Conservation (phyloP, 1,284 basidiomycete species). For the Quambalaria eucalypti region DNA sequence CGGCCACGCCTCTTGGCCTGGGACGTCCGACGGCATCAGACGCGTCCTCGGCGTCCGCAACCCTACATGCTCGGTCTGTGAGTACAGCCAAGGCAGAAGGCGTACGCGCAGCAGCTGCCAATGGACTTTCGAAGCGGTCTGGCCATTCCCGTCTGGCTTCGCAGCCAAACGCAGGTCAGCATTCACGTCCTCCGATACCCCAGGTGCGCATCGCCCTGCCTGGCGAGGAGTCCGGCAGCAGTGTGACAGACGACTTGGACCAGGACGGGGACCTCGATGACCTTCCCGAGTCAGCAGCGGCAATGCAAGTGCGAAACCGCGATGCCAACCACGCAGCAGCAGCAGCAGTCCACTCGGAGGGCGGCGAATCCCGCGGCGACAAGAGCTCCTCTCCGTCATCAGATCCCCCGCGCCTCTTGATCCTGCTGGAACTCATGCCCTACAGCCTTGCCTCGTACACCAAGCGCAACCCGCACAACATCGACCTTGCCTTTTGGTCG, state of each 20-base stretch:
- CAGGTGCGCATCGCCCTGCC: neutral
- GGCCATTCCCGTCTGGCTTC: neutral
- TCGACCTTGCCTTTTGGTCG: constrained; percentile 32
- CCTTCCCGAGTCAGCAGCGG: neutral
- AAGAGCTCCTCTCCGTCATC: neutral
- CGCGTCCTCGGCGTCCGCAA: neutral
- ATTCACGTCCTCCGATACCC: too few species aligned
- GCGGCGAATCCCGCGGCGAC: neutral
- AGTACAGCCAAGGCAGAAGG: neutral
- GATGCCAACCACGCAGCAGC: neutral
- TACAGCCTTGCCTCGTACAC: constrained; percentile 26
- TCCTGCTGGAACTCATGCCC: constrained; percentile 41
- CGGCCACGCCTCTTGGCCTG: neutral
- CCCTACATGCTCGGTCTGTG: neutral
- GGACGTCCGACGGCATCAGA: neutral
- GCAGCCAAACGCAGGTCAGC: neutral
- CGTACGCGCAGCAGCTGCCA: too few species aligned
- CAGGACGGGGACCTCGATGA: neutral
- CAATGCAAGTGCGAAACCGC: neutral
- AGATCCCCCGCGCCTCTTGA: constrained; percentile 36
- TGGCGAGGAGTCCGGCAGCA: neutral
- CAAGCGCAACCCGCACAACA: constrained; percentile 12
- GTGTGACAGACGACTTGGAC: neutral
- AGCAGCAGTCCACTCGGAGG: neutral
- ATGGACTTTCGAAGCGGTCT: too few species aligned